Evolutionary conservation across 805 yeast genomes (phyloP).

Genomic region (Blastobotrys terrestris): DNA sequence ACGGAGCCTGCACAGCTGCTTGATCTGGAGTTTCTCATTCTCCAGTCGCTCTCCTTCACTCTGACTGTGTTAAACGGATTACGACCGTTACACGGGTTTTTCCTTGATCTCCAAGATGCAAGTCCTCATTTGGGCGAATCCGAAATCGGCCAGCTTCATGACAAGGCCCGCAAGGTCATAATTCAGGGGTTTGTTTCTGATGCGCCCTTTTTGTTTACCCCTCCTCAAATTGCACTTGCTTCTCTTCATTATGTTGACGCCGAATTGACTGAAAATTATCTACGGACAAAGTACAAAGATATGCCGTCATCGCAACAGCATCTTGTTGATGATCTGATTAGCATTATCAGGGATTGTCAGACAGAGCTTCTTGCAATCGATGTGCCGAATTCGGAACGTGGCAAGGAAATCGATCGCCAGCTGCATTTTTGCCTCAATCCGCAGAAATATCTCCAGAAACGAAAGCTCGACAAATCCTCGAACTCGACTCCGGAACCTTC

Average conservation of each 20-base stretch:
- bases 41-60: conserved; percentile 72
- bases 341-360: conserved; percentile 25
- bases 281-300: conserved; percentile 31
- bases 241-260: conserved; percentile 66
- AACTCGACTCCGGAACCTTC: neutral
- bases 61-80: conserved; percentile 83
- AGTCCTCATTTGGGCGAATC: conserved; percentile 36
- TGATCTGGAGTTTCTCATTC: conserved; percentile 69
- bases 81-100: conserved; percentile 89
- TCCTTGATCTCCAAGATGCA: conserved; percentile 72
- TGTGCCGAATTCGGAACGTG: conserved; percentile 28
- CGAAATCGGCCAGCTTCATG: conserved; percentile 63
- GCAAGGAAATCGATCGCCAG: conserved; percentile 30
- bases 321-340: conserved; percentile 8
- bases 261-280: conserved; percentile 57
- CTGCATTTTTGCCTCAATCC: conserved; percentile 30
- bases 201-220: conserved; percentile 71
- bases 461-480: neutral
- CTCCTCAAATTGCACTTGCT: conserved; percentile 93
- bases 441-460: conserved; percentile 15
- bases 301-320: conserved; percentile 10
- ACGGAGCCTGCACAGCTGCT: conserved; percentile 60
- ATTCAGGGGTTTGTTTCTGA: conserved; percentile 71
- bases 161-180: conserved; percentile 57
- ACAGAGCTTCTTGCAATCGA: conserved; percentile 17